Percentiles rank a stretch among this genome's conserved stretches.
Conservation (phyloP, 225 moss, liverwort and hornwort species). For the Thuidium tamariscinum region DNA sequence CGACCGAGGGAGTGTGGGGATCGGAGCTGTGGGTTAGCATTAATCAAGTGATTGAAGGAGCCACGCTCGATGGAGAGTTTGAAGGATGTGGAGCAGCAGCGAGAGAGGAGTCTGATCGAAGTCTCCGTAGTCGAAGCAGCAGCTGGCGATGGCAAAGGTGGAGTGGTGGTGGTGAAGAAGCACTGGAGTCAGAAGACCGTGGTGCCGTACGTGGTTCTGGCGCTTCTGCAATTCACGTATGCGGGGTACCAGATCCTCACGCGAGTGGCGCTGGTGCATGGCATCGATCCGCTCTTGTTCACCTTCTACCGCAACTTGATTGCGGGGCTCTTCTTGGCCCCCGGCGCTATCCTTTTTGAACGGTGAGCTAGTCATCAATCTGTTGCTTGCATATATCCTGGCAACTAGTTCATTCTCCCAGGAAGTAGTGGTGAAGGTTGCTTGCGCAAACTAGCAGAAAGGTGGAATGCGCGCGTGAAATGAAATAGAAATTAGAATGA, state of each 20-base stretch:
- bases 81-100: background rate
- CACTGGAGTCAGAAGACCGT: background rate
- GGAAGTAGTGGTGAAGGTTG: background rate
- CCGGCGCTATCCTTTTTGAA: background rate
- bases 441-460: background rate
- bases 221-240: background rate
- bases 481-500: background rate
- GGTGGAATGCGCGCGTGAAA: background rate
- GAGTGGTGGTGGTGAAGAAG: background rate
- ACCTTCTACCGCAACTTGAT: conserved; percentile 13
- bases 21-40: background rate
- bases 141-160: background rate
- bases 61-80: background rate
- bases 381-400: background rate
- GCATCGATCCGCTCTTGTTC: background rate
- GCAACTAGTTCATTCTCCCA: background rate
- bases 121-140: background rate
- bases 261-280: conserved; percentile 7
- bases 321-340: background rate
- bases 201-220: background rate
- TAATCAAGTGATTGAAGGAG: background rate
- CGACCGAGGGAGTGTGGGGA: background rate
- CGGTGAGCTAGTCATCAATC: conserved; percentile 5
- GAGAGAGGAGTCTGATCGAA: background rate
- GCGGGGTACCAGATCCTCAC: conserved; percentile 10